phyloP scores from a whole-genome alignment of 1,139 yeast species.

The Protomyces pachydermus region DNA sequence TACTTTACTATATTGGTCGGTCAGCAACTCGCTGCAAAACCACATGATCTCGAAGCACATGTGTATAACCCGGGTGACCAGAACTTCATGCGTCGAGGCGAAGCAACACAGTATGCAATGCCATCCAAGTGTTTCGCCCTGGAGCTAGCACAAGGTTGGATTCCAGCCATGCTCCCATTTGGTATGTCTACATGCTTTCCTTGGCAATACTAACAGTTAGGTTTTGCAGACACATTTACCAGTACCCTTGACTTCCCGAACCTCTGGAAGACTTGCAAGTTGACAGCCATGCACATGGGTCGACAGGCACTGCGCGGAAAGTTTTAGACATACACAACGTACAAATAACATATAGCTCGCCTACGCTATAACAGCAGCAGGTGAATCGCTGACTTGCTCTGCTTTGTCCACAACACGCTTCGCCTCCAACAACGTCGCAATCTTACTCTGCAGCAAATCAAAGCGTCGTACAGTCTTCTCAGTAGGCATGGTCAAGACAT shows the following conservation, averaged over 20 bases:
- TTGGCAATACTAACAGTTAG: neutral
- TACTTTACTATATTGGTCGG: conserved; percentile 87
- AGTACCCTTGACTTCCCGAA: conserved; percentile 76
- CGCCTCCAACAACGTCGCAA: conserved; percentile 70
- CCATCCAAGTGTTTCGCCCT: conserved; percentile 67
- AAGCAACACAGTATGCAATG: conserved; percentile 79
- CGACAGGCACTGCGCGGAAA: conserved; percentile 64
- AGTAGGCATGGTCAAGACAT: conserved; percentile 84
- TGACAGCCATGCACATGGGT: conserved; percentile 74
- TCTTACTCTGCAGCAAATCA: conserved; percentile 68
- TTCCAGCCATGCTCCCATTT: conserved; percentile 95
- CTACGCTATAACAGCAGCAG: neutral
- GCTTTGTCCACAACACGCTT: conserved; percentile 84
- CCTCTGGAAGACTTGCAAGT: conserved; percentile 59
- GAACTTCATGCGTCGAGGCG: conserved; percentile 71
- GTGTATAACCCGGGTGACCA: conserved; percentile 45
- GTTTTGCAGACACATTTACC: conserved; percentile 70
- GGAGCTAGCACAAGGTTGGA: conserved; percentile 95
- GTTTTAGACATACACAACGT: conserved; percentile 42
- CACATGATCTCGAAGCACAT: conserved; percentile 42
- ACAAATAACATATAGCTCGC: neutral
- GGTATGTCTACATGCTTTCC: conserved; percentile 38
- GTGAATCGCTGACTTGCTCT: conserved; percentile 40
- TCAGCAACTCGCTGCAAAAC: conserved; percentile 67
- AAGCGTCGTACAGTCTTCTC: conserved; percentile 71